Percentiles rank a stretch among this genome's conserved stretches.
These are phyloP conservation scores for Metschnikowia lachancei DNA, from an alignment of 805 yeast genomes.

Conservation along the genomic window DNA sequence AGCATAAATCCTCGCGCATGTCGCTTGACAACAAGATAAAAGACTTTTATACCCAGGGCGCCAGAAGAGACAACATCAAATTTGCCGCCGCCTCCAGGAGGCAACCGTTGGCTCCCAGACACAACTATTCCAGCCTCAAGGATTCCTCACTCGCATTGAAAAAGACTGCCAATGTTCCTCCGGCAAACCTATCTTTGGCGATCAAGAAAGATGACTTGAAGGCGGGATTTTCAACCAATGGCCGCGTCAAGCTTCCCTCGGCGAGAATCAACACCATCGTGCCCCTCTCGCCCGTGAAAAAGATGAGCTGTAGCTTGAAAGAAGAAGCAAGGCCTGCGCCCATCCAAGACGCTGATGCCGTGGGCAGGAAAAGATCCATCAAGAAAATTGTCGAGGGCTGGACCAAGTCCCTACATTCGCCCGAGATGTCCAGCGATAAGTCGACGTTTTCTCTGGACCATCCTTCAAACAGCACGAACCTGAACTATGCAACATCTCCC, in stretches of 20 bases:
- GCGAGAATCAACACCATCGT: conserved; percentile 44
- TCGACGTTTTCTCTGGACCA: conserved; percentile 2
- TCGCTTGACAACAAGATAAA: conserved; percentile 32
- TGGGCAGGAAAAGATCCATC: conserved; percentile 34
- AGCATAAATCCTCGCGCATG: conserved; percentile 37
- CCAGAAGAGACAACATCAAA: conserved; percentile 2
- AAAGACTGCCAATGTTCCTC: conserved; percentile 21
- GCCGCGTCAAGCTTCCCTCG: conserved; percentile 50
- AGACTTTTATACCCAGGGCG: conserved; percentile 16
- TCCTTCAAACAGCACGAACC: neutral
- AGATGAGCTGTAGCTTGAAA: conserved; percentile 43
- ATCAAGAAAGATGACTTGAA: neutral
- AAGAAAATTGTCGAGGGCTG: conserved; percentile 42
- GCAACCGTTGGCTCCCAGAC: conserved; percentile 21
- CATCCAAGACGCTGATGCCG: conserved; percentile 15
- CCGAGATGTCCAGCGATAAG: conserved; percentile 7
- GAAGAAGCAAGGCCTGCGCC: conserved; percentile 8
- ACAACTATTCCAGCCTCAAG: conserved; percentile 38
- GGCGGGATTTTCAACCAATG: conserved; percentile 49
- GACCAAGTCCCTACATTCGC: conserved; percentile 33
- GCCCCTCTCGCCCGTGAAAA: conserved; percentile 69
- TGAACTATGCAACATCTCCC: neutral
- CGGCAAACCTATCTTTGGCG: neutral
- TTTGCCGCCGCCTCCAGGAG: conserved; percentile 1
- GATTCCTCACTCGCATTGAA: conserved; percentile 41